These are phyloP conservation scores for Colletotrichum higginsianum DNA, from an alignment of 2,329 filamentous ascomycete species.

Conservation along the genomic window DNA sequence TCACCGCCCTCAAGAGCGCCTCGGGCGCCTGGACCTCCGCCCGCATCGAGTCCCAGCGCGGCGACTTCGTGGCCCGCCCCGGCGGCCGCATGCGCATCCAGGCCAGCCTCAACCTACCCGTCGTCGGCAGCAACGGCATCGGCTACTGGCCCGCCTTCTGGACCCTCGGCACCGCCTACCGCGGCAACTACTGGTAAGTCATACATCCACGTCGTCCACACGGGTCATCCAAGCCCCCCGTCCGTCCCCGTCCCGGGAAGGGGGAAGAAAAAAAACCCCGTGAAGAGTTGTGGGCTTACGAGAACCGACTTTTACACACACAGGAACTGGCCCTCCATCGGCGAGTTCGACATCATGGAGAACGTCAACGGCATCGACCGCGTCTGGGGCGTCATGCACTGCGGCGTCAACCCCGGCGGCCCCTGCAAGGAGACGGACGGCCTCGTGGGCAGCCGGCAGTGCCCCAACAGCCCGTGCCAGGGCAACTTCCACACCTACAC, in stretches of 20 bases:
- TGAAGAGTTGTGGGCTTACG: too few relatives aligned
- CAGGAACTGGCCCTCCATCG: constrained; percentile 57
- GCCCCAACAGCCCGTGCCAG: constrained; percentile 44
- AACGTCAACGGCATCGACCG: constrained; percentile 55
- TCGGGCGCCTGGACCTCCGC: constrained; percentile 59
- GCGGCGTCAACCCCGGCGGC: constrained; percentile 57
- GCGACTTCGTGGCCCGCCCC: constrained; percentile 53
- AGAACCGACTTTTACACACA: too few relatives aligned
- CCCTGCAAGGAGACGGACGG: constrained; percentile 60
- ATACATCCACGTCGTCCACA: background rate
- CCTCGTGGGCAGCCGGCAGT: constrained; percentile 43
- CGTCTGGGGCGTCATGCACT: constrained; percentile 59
- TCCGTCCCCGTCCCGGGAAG: too few relatives aligned
- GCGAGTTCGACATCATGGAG: constrained; percentile 64
- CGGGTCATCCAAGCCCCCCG: too few relatives aligned
- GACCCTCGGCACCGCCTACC: constrained; percentile 57
- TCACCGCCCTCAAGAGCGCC: constrained; percentile 60
- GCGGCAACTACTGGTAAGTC: constrained; percentile 51
- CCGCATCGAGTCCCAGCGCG: constrained; percentile 56
- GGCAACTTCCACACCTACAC: constrained; percentile 53
- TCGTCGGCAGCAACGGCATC: constrained; percentile 57
- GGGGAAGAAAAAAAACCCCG: too few relatives aligned
- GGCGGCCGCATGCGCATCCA: constrained; percentile 57
- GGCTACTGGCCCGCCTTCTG: constrained; percentile 63
- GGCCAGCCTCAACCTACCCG: constrained; percentile 53